Evolutionary conservation across 345 rosid species (phyloP).

Genomic region (Eucalyptus viminalis): DNA sequence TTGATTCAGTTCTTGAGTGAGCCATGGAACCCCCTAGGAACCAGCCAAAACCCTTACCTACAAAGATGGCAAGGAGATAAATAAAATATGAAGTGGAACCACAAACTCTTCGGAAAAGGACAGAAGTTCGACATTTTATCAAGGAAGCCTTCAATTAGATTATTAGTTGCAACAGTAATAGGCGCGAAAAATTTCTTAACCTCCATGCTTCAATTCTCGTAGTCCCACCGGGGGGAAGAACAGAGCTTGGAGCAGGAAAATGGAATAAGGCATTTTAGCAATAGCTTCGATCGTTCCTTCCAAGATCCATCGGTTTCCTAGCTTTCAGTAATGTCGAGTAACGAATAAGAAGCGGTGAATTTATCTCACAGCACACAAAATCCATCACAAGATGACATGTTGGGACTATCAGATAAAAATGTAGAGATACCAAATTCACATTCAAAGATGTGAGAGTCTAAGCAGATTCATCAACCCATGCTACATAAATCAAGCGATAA

Average conservation of each 20-base stretch:
- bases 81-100: neutral
- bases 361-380: neutral
- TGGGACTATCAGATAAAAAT: neutral
- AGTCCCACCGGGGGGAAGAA: neutral
- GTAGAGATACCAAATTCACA: too few relatives aligned
- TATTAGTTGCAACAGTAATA: neutral
- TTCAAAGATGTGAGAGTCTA: too few relatives aligned
- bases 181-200: neutral
- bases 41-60: constrained; percentile 53
- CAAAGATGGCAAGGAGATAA: neutral
- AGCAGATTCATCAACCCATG: neutral
- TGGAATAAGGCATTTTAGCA: neutral
- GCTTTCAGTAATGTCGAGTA: neutral
- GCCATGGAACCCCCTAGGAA: neutral
- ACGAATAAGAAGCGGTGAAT: neutral
- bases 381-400: neutral
- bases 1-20: fast-evolving
- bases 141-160: neutral
- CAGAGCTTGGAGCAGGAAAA: neutral
- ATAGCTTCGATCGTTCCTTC: neutral
- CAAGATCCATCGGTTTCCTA: neutral
- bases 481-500: neutral
- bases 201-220: neutral
- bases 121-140: neutral
- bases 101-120: neutral